phyloP scores from a whole-genome alignment of 352 stramenopile species.

The Peronospora belbahrii region DNA sequence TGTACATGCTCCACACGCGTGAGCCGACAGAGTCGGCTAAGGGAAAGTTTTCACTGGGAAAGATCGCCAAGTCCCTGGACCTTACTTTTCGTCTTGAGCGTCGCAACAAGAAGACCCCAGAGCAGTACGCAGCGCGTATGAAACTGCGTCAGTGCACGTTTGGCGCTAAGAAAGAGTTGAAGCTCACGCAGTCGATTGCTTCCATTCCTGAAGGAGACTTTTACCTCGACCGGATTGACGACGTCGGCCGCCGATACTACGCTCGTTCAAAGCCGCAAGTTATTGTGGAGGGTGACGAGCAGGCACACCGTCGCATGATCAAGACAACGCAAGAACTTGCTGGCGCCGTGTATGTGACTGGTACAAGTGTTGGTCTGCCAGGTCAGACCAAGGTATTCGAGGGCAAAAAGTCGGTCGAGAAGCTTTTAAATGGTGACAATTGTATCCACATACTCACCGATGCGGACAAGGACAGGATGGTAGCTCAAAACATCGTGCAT shows the following conservation, averaged over 20 bases:
- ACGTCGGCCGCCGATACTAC: conserved; percentile 86
- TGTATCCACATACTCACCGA: conserved; percentile 82
- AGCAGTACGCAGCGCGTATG: conserved; percentile 89
- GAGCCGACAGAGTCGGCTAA: conserved; percentile 14
- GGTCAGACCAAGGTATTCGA: conserved; percentile 69
- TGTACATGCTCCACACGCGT: conserved; percentile 67
- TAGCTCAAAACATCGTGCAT: conserved; percentile 92
- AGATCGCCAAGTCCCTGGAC: conserved; percentile 82
- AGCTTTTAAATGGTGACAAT: conserved; percentile 86
- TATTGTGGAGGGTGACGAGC: not conserved
- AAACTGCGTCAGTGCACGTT: conserved; percentile 86
- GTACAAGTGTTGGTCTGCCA: conserved; percentile 87
- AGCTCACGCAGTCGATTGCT: conserved; percentile 59
- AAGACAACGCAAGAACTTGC: conserved; percentile 43
- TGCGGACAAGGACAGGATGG: conserved; percentile 68
- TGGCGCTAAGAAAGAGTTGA: conserved; percentile 30
- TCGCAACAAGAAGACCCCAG: conserved; percentile 77
- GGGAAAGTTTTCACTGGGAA: conserved; percentile 78
- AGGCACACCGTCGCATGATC: conserved; percentile 17
- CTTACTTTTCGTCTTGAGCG: conserved; percentile 71
- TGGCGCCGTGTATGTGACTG: conserved; percentile 81
- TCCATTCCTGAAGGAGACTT: conserved; percentile 79
- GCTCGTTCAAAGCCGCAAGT: conserved; percentile 20
- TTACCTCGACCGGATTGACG: conserved; percentile 89
- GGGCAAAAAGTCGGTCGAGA: conserved; percentile 63